Conservation (phyloP, 139 green algal genomes). For the Coelastrella sp. region DNA sequence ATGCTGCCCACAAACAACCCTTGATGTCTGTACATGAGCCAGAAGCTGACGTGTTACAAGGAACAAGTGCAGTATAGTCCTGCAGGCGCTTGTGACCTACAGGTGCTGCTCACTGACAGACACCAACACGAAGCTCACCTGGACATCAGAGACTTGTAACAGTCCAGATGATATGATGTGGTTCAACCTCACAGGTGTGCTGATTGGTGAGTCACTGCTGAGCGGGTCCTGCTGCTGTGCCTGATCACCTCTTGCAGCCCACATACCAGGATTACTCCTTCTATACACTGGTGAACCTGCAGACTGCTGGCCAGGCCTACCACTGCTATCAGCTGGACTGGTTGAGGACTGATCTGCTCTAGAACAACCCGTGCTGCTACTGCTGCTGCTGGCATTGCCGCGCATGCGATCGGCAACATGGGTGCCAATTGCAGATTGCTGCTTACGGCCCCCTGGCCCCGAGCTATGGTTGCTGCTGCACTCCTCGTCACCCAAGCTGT, state of each 20-base stretch:
- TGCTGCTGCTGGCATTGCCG: too few species aligned
- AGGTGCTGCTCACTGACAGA: too few species aligned
- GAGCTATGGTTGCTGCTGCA: too few species aligned
- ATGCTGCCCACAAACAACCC: too few species aligned
- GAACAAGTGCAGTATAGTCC: too few species aligned
- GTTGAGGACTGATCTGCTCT: neutral
- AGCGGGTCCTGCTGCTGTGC: neutral
- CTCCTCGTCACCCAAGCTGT: slow-evolving; percentile 13
- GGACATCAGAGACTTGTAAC: slow-evolving; percentile 23
- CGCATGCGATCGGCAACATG: too few species aligned
- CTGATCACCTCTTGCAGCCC: neutral
- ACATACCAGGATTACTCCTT: neutral
- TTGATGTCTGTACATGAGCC: too few species aligned
- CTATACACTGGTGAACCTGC: neutral
- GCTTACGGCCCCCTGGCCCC: too few species aligned
- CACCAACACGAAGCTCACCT: neutral
- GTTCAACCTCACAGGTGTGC: neutral
- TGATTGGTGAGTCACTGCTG: slow-evolving; percentile 1
- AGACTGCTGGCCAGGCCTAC: neutral
- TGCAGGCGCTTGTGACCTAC: too few species aligned
- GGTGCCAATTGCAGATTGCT: too few species aligned
- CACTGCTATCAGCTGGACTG: neutral
- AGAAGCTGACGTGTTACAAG: too few species aligned
- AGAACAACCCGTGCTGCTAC: neutral
- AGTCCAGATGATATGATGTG: neutral